Conservation (phyloP, 352 stramenopile species). For the Phytophthora aleatoria region DNA sequence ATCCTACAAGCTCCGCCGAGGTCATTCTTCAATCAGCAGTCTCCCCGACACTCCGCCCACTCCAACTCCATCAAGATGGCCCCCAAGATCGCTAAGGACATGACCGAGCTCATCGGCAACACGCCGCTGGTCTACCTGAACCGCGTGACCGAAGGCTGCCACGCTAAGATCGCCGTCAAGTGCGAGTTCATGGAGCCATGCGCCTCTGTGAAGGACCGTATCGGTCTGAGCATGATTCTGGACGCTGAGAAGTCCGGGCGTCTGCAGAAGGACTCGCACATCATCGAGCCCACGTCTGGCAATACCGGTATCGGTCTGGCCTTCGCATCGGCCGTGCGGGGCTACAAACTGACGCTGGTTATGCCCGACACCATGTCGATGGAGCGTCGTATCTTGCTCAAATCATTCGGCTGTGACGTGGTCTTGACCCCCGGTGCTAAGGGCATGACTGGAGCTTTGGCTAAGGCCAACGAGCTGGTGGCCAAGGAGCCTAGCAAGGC, state of each 20-base stretch:
- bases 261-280: constrained; percentile 75
- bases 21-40: constrained; percentile 28
- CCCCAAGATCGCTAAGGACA: constrained; percentile 91
- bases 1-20: not conserved
- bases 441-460: constrained; percentile 79
- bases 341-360: constrained; percentile 94
- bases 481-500: constrained; percentile 70
- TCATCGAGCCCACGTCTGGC: constrained; percentile 95
- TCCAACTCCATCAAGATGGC: constrained; percentile 17
- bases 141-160: constrained; percentile 72
- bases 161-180: constrained; percentile 89
- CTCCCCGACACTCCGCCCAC: constrained; percentile 1
- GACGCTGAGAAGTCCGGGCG: constrained; percentile 71
- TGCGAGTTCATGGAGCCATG: constrained; percentile 92
- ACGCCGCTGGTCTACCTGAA: constrained; percentile 95
- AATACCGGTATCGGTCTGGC: constrained; percentile 96
- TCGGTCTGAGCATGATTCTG: constrained; percentile 87
- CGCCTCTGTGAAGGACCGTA: constrained; percentile 87
- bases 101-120: constrained; percentile 95
- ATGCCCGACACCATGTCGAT: constrained; percentile 97
- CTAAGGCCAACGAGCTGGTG: constrained; percentile 82
- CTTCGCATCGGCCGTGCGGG: constrained; percentile 89
- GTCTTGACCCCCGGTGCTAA: constrained; percentile 91
- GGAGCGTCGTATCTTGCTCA: constrained; percentile 95
- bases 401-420: constrained; percentile 92